Base-by-base conservation (phyloP, 2,329 filamentous ascomycete genomes). In the Pseudogymnoascus sp. region DNA sequence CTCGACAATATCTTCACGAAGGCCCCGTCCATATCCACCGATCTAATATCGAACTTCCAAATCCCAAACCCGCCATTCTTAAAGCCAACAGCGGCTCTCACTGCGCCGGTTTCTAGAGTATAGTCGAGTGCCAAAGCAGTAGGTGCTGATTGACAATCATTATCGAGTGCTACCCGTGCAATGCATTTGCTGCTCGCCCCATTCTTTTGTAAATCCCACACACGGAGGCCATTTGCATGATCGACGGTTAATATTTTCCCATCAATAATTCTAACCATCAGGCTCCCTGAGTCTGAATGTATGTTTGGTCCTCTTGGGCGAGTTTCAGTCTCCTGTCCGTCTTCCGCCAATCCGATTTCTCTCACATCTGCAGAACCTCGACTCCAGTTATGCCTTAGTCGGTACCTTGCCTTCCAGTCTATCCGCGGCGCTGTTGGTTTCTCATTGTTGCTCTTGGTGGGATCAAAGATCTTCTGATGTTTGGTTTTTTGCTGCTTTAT, bases 351-450 rank as follows among this genome's bases (percentile, higher is more conserved):
- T n/a, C 63, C 63, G 37, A 97, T 83, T 73, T 96, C 89, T 36
- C 88, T 86, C 11, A 96, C 85, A 37, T 84, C 87, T 69, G 91
- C 96, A 66, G 84, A 86, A 0, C 93, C 94, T 64, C 81, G 84
- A 1, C 89, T 84, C 94, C 94, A 97, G 75, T 97, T 97, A 71
- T 96, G 89, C 50, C 90, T 83, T 58, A 97, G 79, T 69, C 88
- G 90, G 74, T 95, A 97, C 69, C 94, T 89, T 64, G 84, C 82
- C 77, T 95, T 96, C 92, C 92, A 97, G 70, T 94, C 84, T 54
- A 83, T 86, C 18, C 75, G 9, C 6, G 28, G 18, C 47, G 11
- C 47, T 8, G 47, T 20, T 11, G 11, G 11, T 54, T 33, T 18
- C 47, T 54, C 47, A 18, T 6, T 16, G 28, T 20, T n/a, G 69